These are phyloP conservation scores for Yamadazyma oceani DNA, from an alignment of 1,139 yeast genomes.

Conservation along the genomic window DNA sequence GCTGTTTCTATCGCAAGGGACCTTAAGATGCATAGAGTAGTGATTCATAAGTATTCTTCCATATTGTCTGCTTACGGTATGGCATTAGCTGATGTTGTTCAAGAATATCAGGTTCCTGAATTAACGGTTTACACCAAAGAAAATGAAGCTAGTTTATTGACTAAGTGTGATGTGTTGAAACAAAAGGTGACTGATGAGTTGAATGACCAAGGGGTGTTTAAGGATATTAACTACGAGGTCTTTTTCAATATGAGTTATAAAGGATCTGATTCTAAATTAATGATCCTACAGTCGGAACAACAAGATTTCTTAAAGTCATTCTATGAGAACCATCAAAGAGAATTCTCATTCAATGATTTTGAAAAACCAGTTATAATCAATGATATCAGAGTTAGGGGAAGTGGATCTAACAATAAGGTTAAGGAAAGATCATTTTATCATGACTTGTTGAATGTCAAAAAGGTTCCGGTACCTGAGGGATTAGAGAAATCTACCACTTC, in stretches of 20 bases:
- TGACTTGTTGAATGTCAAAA: slow-evolving; percentile 10
- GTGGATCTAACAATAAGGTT: slow-evolving; percentile 37
- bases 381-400: slow-evolving; percentile 20
- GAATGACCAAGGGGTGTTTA: slow-evolving; percentile 20
- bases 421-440: slow-evolving; percentile 15
- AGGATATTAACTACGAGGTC: slow-evolving; percentile 13
- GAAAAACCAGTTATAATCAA: slow-evolving; percentile 40
- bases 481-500: slow-evolving; percentile 13
- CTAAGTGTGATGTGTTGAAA: slow-evolving; percentile 15
- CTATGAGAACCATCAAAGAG: slow-evolving; percentile 54
- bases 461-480: slow-evolving; percentile 6
- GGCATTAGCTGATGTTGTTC: slow-evolving; percentile 21
- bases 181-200: slow-evolving; percentile 12
- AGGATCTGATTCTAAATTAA: slow-evolving; percentile 22
- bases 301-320: slow-evolving; percentile 36
- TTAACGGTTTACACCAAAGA: slow-evolving; percentile 11
- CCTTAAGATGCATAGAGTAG: slow-evolving; percentile 21
- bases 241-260: slow-evolving; percentile 24
- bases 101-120: slow-evolving; percentile 21
- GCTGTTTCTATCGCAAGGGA: slow-evolving; percentile 19
- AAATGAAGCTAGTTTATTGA: slow-evolving; percentile 13
- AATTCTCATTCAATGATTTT: slow-evolving; percentile 65
- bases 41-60: slow-evolving; percentile 23
- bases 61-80: slow-evolving; percentile 25
- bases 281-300: slow-evolving; percentile 20